Percentiles rank a stretch among this genome's conserved stretches.
These are phyloP conservation scores for Vigna hirtella DNA, from an alignment of 306 rosid species.

Conservation along the genomic window DNA sequence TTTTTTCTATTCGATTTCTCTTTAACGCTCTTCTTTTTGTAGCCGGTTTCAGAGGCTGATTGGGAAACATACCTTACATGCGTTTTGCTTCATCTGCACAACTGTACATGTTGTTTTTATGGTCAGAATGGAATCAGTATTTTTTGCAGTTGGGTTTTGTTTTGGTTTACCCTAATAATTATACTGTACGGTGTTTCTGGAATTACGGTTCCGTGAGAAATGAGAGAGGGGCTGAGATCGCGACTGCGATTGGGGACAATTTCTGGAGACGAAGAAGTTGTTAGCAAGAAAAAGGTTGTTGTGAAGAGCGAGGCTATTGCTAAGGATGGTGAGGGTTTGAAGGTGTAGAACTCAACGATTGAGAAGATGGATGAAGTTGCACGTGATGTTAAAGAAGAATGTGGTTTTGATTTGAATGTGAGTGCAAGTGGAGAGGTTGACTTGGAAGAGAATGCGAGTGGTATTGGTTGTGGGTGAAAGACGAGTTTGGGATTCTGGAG, in stretches of 20 bases:
- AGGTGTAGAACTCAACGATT: slow-evolving; percentile 10
- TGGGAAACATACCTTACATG: slow-evolving; percentile 9
- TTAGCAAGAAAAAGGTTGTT: slow-evolving; percentile 35
- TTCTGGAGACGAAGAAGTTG: slow-evolving; percentile 37
- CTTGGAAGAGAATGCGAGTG: slow-evolving; percentile 48
- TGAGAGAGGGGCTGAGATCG: slow-evolving; percentile 85
- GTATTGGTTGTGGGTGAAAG: slow-evolving; percentile 25
- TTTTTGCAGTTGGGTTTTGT: slow-evolving; percentile 34
- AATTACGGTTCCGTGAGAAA: slow-evolving; percentile 51
- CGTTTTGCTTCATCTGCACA: slow-evolving; percentile 15
- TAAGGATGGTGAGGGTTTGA: slow-evolving; percentile 47
- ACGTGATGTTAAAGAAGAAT: slow-evolving; percentile 37
- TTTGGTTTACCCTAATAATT: slow-evolving; percentile 35
- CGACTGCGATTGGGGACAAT: slow-evolving; percentile 44
- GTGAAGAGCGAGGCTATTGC: slow-evolving; percentile 34
- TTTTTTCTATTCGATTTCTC: slow-evolving; percentile 25
- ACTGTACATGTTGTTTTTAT: slow-evolving; percentile 22
- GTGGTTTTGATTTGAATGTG: slow-evolving; percentile 44
- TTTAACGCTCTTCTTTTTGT: background rate
- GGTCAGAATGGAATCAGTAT: slow-evolving; percentile 31
- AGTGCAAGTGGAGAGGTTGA: slow-evolving; percentile 48
- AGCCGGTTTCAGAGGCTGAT: background rate
- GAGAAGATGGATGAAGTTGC: slow-evolving; percentile 47
- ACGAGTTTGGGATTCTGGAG: no score
- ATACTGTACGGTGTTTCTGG: slow-evolving; percentile 40